These are phyloP conservation scores for Apiospora malaysiana DNA, from an alignment of 2,329 filamentous ascomycete species.

Conservation along the genomic window DNA sequence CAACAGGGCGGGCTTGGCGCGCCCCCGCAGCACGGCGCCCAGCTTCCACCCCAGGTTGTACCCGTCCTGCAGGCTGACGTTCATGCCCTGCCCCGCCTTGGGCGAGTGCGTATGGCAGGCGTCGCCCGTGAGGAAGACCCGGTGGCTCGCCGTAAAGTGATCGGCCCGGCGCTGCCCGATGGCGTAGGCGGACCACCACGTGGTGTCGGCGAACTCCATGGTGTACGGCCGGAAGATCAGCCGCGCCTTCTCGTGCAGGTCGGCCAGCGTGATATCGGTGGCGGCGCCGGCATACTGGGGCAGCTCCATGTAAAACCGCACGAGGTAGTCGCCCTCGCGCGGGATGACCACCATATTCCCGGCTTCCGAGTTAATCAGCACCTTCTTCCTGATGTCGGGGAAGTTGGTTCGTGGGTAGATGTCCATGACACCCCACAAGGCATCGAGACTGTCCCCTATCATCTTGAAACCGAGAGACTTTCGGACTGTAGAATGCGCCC, in stretches of 20 bases:
- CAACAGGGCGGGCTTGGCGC: slow-evolving; percentile 49
- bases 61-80: slow-evolving; percentile 62
- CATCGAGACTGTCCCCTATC: slow-evolving; percentile 49
- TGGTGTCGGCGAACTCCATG: slow-evolving; percentile 59
- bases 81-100: slow-evolving; percentile 67
- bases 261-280: slow-evolving; percentile 56
- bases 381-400: slow-evolving; percentile 66
- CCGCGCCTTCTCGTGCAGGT: slow-evolving; percentile 58
- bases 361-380: slow-evolving; percentile 56
- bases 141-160: slow-evolving; percentile 60
- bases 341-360: slow-evolving; percentile 68
- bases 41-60: slow-evolving; percentile 59
- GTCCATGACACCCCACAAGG: slow-evolving; percentile 50
- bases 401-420: slow-evolving; percentile 62
- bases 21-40: slow-evolving; percentile 52
- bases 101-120: slow-evolving; percentile 69
- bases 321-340: slow-evolving; percentile 61
- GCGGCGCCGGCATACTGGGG: slow-evolving; percentile 51
- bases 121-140: slow-evolving; percentile 68
- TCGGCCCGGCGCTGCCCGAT: slow-evolving; percentile 67
- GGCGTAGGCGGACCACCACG: slow-evolving; percentile 69
- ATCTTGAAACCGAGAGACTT: slow-evolving; percentile 60
- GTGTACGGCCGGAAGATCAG: slow-evolving; percentile 60
- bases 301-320: slow-evolving; percentile 68
- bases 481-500: slow-evolving; percentile 58